A percentile compares a stretch with the other conserved stretches of the same genome.
These are phyloP conservation scores for Talaromyces rugulosus DNA, from an alignment of 2,329 filamentous ascomycete species.

Conservation along the genomic window DNA sequence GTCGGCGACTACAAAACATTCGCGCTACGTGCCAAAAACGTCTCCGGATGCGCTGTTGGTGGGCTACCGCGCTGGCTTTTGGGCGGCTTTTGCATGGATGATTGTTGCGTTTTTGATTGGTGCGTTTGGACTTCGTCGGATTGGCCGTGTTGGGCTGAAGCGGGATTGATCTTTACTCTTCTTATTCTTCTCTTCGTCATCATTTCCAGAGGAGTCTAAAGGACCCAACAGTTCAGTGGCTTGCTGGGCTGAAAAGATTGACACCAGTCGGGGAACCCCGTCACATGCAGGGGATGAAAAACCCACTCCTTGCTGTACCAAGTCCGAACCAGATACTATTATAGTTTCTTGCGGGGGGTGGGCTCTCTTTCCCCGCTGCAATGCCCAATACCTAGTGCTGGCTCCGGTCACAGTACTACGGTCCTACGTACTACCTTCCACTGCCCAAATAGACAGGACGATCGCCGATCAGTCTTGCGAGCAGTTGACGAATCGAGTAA, in stretches of 20 bases:
- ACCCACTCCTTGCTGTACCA: background rate
- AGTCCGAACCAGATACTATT: background rate
- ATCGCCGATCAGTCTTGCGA: background rate
- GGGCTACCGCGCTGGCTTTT: conserved; percentile 52
- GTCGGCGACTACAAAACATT: conserved; percentile 21
- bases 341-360: background rate
- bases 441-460: background rate
- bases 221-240: too few species aligned
- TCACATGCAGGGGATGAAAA: background rate
- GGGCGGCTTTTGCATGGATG: conserved; percentile 49
- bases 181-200: background rate
- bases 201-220: background rate
- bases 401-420: background rate
- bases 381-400: background rate
- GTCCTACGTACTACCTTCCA: too few species aligned
- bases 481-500: background rate
- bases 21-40: conserved; percentile 37
- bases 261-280: background rate
- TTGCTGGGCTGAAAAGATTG: background rate
- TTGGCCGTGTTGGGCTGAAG: conserved; percentile 50
- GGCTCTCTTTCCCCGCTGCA: background rate
- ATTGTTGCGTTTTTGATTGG: conserved; percentile 37
- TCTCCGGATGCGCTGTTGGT: conserved; percentile 39
- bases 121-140: conserved; percentile 41
- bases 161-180: background rate